Evolutionary conservation across 116 monocot genomes (phyloP).

Genomic region (Dioscorea cayenensis): DNA sequence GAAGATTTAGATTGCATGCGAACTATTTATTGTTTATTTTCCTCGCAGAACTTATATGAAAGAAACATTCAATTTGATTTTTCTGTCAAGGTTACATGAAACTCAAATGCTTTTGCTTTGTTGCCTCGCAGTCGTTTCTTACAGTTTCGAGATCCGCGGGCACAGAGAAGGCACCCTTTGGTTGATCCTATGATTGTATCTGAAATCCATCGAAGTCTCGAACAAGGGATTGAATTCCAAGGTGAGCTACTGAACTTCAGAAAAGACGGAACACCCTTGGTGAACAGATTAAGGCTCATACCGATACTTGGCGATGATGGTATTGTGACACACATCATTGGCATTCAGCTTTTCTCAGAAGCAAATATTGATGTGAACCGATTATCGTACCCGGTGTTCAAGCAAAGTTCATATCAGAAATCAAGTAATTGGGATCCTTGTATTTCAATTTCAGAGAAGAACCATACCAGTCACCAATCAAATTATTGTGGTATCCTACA

Average conservation of each 20-base stretch:
- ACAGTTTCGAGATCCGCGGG: slow-evolving; percentile 73
- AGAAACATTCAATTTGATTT: not conserved
- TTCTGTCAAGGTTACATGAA: not conserved
- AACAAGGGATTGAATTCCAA: slow-evolving; percentile 66
- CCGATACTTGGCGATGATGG: slow-evolving; percentile 70
- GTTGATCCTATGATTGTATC: slow-evolving; percentile 80
- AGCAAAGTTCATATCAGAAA: slow-evolving; percentile 31
- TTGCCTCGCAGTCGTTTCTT: slow-evolving; percentile 63
- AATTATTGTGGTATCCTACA: slow-evolving; percentile 52
- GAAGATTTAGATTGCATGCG: no score
- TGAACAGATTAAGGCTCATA: slow-evolving; percentile 57
- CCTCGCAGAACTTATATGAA: not conserved
- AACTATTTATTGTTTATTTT: no score
- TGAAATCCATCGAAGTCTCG: slow-evolving; percentile 60
- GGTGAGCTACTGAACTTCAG: slow-evolving; percentile 84
- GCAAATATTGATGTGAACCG: slow-evolving; percentile 51
- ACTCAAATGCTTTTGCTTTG: not conserved
- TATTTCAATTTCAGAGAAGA: slow-evolving; percentile 13
- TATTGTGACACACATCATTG: slow-evolving; percentile 64
- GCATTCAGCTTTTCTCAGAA: slow-evolving; percentile 68
- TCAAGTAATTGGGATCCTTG: slow-evolving; percentile 15
- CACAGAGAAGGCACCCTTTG: slow-evolving; percentile 67
- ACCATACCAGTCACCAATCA: slow-evolving; percentile 3
- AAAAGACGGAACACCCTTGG: slow-evolving; percentile 81
- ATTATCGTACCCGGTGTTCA: slow-evolving; percentile 71